These are phyloP conservation scores for Pythium insidiosum DNA, from an alignment of 352 stramenopile genomes.

Conservation along the genomic window DNA sequence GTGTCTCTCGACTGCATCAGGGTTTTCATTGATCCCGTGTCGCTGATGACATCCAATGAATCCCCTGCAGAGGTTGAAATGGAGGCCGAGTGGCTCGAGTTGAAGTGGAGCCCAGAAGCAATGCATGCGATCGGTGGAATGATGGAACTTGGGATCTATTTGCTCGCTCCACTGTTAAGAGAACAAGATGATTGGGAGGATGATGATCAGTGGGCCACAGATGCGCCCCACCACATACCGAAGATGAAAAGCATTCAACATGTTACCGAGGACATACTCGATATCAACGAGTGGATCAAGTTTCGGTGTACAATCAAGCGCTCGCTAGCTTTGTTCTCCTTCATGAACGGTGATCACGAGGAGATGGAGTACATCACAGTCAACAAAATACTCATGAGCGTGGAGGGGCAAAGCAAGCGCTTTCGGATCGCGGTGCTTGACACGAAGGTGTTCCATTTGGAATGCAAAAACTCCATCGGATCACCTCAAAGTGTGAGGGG, in stretches of 20 bases:
- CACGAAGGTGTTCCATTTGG: constrained; percentile 38
- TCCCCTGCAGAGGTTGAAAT: constrained; percentile 49
- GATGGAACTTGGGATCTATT: constrained; percentile 48
- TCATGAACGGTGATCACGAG: constrained; percentile 16
- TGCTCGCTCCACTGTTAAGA: constrained; percentile 20
- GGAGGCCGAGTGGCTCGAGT: constrained; percentile 71
- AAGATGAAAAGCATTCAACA: constrained; percentile 27
- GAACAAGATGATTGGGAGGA: constrained; percentile 13
- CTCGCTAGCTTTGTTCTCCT: constrained; percentile 39
- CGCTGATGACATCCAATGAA: constrained; percentile 25
- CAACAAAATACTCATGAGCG: constrained; percentile 50
- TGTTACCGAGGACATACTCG: constrained; percentile 26
- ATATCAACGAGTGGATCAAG: constrained; percentile 27
- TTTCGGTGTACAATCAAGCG: constrained; percentile 65
- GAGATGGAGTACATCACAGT: constrained; percentile 56
- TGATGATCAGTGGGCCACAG: constrained; percentile 12
- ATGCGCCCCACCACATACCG: constrained; percentile 10
- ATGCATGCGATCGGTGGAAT: constrained; percentile 57
- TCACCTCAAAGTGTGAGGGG: too few relatives aligned
- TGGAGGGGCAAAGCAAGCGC: constrained; percentile 35
- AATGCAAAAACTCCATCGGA: constrained; percentile 1
- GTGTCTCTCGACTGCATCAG: constrained; percentile 59
- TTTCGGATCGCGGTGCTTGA: constrained; percentile 48
- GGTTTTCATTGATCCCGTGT: constrained; percentile 46
- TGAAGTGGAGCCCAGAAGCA: constrained; percentile 52